phyloP scores from a whole-genome alignment of 768 basidiomycete species.

The Boletus sp. region DNA sequence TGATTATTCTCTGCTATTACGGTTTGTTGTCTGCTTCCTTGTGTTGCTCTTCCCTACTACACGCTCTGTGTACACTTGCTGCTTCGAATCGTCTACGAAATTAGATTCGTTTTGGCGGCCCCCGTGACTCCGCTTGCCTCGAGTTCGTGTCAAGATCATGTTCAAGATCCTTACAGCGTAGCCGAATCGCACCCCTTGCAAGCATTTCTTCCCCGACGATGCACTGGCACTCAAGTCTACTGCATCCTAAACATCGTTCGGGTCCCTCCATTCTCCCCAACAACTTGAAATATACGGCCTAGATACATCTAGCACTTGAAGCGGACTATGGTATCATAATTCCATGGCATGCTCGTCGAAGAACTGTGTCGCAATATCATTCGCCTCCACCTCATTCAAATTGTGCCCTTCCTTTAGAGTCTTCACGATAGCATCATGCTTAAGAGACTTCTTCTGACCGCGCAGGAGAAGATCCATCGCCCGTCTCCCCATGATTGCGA shows the following conservation, averaged over 20 bases:
- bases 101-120: not conserved
- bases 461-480: constrained; percentile 15
- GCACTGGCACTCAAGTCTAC: too few relatives aligned
- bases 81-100: constrained; percentile 4
- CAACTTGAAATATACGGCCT: not conserved
- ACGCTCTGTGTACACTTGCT: constrained; percentile 5
- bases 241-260: not conserved
- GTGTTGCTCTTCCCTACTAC: not conserved
- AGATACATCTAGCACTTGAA: not conserved
- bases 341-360: constrained; percentile 15
- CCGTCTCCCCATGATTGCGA: constrained; percentile 13
- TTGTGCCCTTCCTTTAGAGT: constrained; percentile 10
- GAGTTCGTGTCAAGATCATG: not conserved
- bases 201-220: too few relatives aligned
- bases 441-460: constrained; percentile 6
- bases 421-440: constrained; percentile 11
- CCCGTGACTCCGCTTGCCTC: not conserved
- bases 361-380: constrained; percentile 6
- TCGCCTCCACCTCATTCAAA: constrained; percentile 8
- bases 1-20: constrained; percentile 30
- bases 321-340: not conserved
- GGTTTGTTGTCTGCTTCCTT: constrained; percentile 17
- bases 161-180: not conserved
- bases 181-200: too few relatives aligned
- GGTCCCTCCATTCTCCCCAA: not conserved